These are phyloP conservation scores for Raddia guianensis DNA, from an alignment of 176 grass and related monocot species.

Conservation along the genomic window DNA sequence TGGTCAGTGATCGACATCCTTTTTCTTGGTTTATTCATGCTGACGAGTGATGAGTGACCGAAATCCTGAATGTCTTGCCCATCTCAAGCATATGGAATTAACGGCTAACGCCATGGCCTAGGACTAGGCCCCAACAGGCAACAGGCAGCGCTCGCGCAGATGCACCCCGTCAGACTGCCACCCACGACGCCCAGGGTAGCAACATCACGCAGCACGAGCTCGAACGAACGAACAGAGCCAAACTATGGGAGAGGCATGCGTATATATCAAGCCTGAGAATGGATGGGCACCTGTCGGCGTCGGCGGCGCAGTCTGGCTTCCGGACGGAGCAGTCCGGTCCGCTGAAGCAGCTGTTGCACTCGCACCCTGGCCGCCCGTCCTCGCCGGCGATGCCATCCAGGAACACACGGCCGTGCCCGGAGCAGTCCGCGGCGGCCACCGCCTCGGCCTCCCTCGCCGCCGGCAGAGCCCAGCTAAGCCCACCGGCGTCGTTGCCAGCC, in stretches of 20 bases:
- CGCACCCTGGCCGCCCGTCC: constrained; percentile 54
- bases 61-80: too few species aligned
- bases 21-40: too few species aligned
- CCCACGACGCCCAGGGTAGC: too few species aligned
- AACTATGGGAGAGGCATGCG: not conserved
- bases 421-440: constrained; percentile 59
- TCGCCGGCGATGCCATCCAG: constrained; percentile 47
- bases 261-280: not conserved
- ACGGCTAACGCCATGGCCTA: too few species aligned
- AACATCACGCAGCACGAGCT: not conserved
- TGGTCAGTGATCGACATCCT: too few species aligned
- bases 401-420: constrained; percentile 66
- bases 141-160: too few species aligned
- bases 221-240: not conserved
- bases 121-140: too few species aligned
- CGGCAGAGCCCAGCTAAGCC: constrained; percentile 58
- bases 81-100: too few species aligned
- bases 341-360: constrained; percentile 74
- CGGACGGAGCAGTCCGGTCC: constrained; percentile 67
- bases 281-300: constrained; percentile 53
- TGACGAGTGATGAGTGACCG: too few species aligned
- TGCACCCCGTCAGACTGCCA: too few species aligned
- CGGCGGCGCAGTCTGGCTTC: constrained; percentile 52
- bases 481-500: not conserved
- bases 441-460: constrained; percentile 68